Evolutionary conservation across 192 early-diverging fungal genomes (phyloP), one percentile per base, ranked within the genome.

Genomic region (Coemansia sp.): DNA sequence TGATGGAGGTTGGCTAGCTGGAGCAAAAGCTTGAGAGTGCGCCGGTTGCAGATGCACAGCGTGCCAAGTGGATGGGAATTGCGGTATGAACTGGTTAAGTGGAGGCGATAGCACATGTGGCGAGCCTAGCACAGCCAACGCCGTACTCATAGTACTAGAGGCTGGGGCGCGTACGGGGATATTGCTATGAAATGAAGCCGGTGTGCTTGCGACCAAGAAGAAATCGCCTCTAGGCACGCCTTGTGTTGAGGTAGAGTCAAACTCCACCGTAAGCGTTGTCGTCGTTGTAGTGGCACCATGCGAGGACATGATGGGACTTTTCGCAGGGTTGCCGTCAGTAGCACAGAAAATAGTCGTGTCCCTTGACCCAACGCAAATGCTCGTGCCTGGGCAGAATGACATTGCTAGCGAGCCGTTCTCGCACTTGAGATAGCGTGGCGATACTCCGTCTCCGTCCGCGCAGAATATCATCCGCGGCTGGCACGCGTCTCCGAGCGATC

Each of bases 281-380:
- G 31, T 31, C 5, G 66, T 64, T 17, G 66, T 53, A 42, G 51
- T 31, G 7, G 31, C 38, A 29, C 23, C 29, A 31, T 58, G 55
- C 31, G 29, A 27, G 27, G 29, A n/a, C 31, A 5, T 29, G n/a
- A 25, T 53, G 50, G 50, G 4, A 14, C 23, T 15, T 57, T 32
- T 57, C 0, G 53, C 27, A 17, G 55, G 34, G 19, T 81, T 74
- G 6, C 14, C 0, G 53, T 15, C 23, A 15, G 50, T 42, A 7
- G 72, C 75, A 34, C 80, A 82, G 34, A 77, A 77, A 5, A 82
- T 48, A 1, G 80, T 82, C 5, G 72, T 74, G 58, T 61, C 75
- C 45, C 72, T 82, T 31, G 80, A 74, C 23, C 80, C 80, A 21
- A 82, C 66, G 41, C 80, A 82, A 3, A 77, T 69, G 53, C 72